phyloP scores from a whole-genome alignment of 2,329 filamentous ascomycete species.

The Penicillium italicum region DNA sequence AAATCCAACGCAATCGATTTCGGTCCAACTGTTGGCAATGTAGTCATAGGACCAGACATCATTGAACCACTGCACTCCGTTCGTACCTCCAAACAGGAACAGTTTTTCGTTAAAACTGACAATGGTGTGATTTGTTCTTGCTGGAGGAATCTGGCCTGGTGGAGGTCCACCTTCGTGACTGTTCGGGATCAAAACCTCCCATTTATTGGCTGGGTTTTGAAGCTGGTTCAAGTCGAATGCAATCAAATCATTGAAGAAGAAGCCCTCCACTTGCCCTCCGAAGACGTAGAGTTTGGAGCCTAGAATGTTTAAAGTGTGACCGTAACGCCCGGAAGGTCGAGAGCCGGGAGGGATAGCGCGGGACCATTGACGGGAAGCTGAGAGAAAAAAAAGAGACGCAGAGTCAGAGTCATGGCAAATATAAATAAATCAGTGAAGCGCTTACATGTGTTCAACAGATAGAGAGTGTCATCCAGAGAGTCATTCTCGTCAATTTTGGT shows the following conservation, averaged over 20 bases:
- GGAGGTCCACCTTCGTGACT: slow-evolving; percentile 56
- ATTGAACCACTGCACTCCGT: slow-evolving; percentile 96
- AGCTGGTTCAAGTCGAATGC: slow-evolving; percentile 95
- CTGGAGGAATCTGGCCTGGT: slow-evolving; percentile 70
- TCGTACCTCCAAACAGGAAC: slow-evolving; percentile 96
- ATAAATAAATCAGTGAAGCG: slow-evolving; percentile 18
- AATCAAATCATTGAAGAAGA: slow-evolving; percentile 95
- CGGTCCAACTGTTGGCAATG: slow-evolving; percentile 73
- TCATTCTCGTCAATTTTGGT: slow-evolving; percentile 95
- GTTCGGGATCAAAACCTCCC: slow-evolving; percentile 86
- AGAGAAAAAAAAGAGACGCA: neutral
- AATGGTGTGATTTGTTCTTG: slow-evolving; percentile 90
- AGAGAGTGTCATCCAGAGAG: slow-evolving; percentile 88
- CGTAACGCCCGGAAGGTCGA: slow-evolving; percentile 85
- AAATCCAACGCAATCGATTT: slow-evolving; percentile 94
- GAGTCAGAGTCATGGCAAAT: slow-evolving; percentile 30
- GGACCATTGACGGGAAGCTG: slow-evolving; percentile 97
- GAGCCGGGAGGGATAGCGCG: slow-evolving; percentile 82
- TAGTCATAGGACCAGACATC: slow-evolving; percentile 98
- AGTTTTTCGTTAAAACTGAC: slow-evolving; percentile 90
- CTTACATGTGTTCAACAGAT: slow-evolving; percentile 96
- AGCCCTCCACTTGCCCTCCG: slow-evolving; percentile 93
- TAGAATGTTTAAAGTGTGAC: slow-evolving; percentile 92
- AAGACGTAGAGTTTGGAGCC: slow-evolving; percentile 98
- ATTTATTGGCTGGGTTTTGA: slow-evolving; percentile 84